Conservation (phyloP, 208 protist genomes). For the Kentomonas sorsogonicus region DNA sequence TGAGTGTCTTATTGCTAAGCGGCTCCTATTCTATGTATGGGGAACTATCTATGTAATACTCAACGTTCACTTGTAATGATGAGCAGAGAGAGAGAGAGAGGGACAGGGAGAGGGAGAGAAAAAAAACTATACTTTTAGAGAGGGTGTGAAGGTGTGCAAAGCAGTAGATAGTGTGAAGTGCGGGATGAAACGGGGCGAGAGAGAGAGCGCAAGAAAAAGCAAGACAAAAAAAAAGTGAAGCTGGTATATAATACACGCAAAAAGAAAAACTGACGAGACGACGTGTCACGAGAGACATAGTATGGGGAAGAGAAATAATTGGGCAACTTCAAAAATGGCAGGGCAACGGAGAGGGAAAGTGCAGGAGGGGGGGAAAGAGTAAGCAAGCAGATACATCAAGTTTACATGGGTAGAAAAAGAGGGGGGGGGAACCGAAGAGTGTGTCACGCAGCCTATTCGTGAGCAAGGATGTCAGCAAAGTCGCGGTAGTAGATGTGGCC, state of each 20-base stretch:
- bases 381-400: neutral
- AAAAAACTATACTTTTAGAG: no score
- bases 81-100: neutral
- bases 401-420: no score
- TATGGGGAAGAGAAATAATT: slow-evolving; percentile 4
- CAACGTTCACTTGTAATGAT: no score
- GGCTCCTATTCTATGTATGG: no score
- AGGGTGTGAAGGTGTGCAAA: neutral
- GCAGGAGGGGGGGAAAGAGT: slow-evolving; percentile 1
- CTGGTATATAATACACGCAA: slow-evolving; percentile 4
- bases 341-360: neutral
- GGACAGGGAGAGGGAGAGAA: neutral
- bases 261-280: slow-evolving; percentile 3
- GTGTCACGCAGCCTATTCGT: slow-evolving; percentile 27
- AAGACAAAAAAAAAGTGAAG: slow-evolving; percentile 4
- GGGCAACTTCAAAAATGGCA: slow-evolving; percentile 1
- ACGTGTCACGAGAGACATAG: neutral
- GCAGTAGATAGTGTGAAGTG: neutral
- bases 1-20: no score
- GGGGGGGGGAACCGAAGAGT: neutral
- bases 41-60: no score
- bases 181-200: neutral
- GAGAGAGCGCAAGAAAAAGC: slow-evolving; percentile 12
- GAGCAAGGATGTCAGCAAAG: slow-evolving; percentile 72
- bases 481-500: slow-evolving; percentile 73